Conservation (phyloP, 495 filamentous ascomycete species). For the Penicillium pulvis region DNA sequence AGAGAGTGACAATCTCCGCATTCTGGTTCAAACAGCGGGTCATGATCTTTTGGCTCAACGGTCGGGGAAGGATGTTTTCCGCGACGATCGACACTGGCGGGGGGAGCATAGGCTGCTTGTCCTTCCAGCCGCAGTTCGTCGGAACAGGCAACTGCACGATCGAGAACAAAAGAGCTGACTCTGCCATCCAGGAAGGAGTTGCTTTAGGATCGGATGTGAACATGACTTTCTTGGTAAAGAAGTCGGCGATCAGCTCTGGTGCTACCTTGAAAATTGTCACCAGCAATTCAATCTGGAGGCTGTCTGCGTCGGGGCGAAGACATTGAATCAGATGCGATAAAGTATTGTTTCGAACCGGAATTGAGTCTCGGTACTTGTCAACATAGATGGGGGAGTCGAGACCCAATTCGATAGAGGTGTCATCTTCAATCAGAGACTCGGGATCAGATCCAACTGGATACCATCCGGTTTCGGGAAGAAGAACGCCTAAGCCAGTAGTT, state of each 20-base stretch:
- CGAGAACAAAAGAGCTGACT: constrained; percentile 82
- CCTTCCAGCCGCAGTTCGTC: constrained; percentile 64
- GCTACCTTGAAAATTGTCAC: constrained; percentile 75
- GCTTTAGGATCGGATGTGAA: constrained; percentile 91
- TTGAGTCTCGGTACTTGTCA: constrained; percentile 61
- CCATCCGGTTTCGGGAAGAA: constrained; percentile 67
- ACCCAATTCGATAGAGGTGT: constrained; percentile 63
- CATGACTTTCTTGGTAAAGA: constrained; percentile 75
- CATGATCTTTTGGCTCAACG: constrained; percentile 74
- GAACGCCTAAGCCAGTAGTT: constrained; percentile 65
- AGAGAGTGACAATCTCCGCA: constrained; percentile 74
- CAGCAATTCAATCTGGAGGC: constrained; percentile 78
- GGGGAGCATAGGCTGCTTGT: constrained; percentile 55
- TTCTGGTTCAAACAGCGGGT: constrained; percentile 77
- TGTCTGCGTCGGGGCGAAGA: constrained; percentile 82
- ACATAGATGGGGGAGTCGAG: constrained; percentile 68
- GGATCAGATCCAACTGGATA: constrained; percentile 70
- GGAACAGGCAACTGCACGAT: constrained; percentile 74
- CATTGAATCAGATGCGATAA: constrained; percentile 73
- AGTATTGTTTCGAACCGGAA: constrained; percentile 74
- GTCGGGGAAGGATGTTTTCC: constrained; percentile 84
- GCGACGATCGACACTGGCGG: constrained; percentile 75
- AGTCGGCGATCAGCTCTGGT: constrained; percentile 83
- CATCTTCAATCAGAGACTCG: constrained; percentile 46
- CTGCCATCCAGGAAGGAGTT: constrained; percentile 91